Evolutionary conservation across 108 stramenopile species (phyloP).

Genomic region (Ochromonas danica): DNA sequence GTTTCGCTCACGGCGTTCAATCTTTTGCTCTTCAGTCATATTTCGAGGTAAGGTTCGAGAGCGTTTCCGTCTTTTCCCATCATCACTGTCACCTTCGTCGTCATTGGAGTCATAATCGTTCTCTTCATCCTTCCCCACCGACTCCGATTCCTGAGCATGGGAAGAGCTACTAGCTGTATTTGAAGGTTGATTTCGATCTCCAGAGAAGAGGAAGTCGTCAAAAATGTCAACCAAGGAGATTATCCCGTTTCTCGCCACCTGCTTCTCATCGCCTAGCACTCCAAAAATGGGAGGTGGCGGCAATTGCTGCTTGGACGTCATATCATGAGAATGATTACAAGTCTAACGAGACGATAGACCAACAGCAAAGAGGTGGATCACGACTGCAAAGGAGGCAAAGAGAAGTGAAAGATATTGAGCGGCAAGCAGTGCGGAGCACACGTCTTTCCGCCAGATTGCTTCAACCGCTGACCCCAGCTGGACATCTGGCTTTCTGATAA

Average conservation of each 20-base stretch:
- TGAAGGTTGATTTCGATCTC: neutral
- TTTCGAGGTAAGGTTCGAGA: conserved; percentile 3
- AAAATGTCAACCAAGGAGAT: conserved; percentile 9
- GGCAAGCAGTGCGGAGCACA: no score
- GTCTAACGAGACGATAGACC: no score
- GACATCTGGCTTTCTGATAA: no score
- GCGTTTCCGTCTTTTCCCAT: neutral
- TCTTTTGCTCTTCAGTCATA: conserved; percentile 57
- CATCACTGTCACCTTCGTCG: conserved; percentile 16
- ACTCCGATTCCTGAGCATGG: no score
- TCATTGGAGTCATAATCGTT: conserved; percentile 10
- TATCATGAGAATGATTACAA: no score
- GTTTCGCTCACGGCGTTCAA: conserved; percentile 72
- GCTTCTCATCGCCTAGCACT: neutral
- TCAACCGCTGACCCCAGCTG: no score
- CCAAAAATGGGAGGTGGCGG: conserved; percentile 16
- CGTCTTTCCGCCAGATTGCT: no score
- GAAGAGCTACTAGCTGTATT: no score
- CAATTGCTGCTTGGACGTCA: no score
- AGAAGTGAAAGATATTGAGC: no score
- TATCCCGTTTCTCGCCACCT: neutral
- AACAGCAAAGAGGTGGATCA: no score
- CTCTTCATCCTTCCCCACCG: conserved; percentile 24
- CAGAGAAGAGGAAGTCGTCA: neutral
- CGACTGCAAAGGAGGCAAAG: no score